phyloP scores from a whole-genome alignment of 148 eudicot species.

The Chenopodium album region DNA sequence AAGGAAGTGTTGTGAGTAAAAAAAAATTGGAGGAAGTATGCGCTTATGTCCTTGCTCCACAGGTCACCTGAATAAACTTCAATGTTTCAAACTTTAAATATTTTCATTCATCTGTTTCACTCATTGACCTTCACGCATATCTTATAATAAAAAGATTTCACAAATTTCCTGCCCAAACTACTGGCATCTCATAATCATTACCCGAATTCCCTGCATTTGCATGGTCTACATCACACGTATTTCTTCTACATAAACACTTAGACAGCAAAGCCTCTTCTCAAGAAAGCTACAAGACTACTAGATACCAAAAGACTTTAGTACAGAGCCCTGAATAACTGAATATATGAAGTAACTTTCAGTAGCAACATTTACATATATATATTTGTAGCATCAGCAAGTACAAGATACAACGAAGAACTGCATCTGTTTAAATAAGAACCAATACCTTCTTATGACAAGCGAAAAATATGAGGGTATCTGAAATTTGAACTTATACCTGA shows the following conservation, averaged over 20 bases:
- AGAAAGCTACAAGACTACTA: not conserved
- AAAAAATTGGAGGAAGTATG: no score
- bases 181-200: not conserved
- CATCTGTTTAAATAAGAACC: not conserved
- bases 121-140: not conserved
- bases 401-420: not conserved
- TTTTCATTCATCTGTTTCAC: not conserved
- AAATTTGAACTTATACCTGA: conserved; percentile 96
- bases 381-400: not conserved
- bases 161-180: not conserved
- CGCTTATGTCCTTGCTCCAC: not conserved
- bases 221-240: not conserved
- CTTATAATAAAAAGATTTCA: not conserved
- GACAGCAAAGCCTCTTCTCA: conserved; percentile 4
- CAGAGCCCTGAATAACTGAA: not conserved
- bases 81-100: not conserved
- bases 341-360: not conserved
- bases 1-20: no score
- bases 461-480: conserved; percentile 92
- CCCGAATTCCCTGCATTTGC: not conserved
- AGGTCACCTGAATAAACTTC: not conserved
- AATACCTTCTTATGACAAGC: conserved; percentile 88
- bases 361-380: not conserved
- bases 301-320: not conserved
- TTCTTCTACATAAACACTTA: not conserved